Conservation (phyloP, 768 basidiomycete species). For the Termitomyces sp. region DNA sequence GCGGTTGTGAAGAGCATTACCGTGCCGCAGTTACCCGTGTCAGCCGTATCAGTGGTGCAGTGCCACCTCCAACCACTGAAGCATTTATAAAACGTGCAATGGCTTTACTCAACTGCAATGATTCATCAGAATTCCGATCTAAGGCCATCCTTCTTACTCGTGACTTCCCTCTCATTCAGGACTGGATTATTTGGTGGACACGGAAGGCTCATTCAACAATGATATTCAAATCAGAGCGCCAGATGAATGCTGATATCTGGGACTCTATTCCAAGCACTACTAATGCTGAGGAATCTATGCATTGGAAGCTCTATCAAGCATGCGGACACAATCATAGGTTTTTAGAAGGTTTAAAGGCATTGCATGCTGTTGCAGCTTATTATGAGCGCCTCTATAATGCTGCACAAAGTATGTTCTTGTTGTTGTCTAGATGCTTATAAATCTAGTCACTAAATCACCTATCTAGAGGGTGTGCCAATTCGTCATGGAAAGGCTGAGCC, state of each 20-base stretch:
- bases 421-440: too few species aligned
- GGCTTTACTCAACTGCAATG: conserved; percentile 6
- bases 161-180: conserved; percentile 16
- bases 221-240: conserved; percentile 21
- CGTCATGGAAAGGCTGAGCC: conserved; percentile 20
- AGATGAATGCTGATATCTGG: conserved; percentile 26
- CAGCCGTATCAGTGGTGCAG: conserved; percentile 17
- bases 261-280: conserved; percentile 26
- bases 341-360: neutral
- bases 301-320: conserved; percentile 27
- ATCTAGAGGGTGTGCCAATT: neutral
- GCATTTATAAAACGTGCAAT: neutral
- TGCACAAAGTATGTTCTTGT: too few species aligned
- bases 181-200: conserved; percentile 32
- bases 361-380: conserved; percentile 14
- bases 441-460: too few species aligned
- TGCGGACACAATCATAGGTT: conserved; percentile 14
- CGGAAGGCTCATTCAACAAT: conserved; percentile 21
- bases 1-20: conserved; percentile 26
- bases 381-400: conserved; percentile 14
- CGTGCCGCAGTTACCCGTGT: conserved; percentile 20
- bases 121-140: too few species aligned
- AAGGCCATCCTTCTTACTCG: neutral
- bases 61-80: conserved; percentile 11
- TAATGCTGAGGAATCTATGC: conserved; percentile 32